These are phyloP conservation scores for Aspergillus transmontanensis DNA, from an alignment of 2,329 filamentous ascomycete species.

Conservation along the genomic window DNA sequence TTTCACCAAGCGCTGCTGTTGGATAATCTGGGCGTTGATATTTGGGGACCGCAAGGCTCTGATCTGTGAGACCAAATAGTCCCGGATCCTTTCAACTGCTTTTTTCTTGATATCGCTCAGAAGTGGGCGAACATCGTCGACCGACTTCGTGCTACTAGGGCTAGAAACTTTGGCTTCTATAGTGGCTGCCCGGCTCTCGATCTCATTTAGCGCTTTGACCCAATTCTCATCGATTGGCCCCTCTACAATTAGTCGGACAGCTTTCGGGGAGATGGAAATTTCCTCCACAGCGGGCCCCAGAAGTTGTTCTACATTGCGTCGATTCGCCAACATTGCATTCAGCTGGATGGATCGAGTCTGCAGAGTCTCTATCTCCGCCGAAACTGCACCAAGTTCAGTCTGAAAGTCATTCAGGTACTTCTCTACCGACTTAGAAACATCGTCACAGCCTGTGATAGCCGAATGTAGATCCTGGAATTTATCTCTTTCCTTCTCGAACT, in stretches of 20 bases:
- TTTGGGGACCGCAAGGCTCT: constrained; percentile 91
- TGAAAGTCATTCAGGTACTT: constrained; percentile 90
- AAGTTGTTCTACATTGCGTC: constrained; percentile 84
- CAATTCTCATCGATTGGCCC: constrained; percentile 88
- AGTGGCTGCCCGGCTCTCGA: constrained; percentile 74
- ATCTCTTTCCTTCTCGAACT: constrained; percentile 78
- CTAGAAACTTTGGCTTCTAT: constrained; percentile 69
- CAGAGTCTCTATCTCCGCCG: constrained; percentile 90
- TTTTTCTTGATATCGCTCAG: constrained; percentile 82
- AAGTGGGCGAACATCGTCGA: constrained; percentile 81
- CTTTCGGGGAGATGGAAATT: constrained; percentile 79
- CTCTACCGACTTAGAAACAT: constrained; percentile 90
- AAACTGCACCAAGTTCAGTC: constrained; percentile 87
- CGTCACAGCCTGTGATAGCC: constrained; percentile 87
- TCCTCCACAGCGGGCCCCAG: constrained; percentile 89
- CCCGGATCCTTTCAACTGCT: constrained; percentile 90
- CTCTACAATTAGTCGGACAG: constrained; percentile 83
- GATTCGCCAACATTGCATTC: constrained; percentile 83
- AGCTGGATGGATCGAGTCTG: constrained; percentile 83
- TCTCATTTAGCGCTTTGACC: constrained; percentile 77
- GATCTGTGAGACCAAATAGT: constrained; percentile 92
- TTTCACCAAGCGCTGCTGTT: constrained; percentile 85
- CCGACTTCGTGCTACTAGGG: constrained; percentile 68
- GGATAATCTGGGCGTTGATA: constrained; percentile 95
- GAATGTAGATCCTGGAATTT: constrained; percentile 89